phyloP scores from a whole-genome alignment of 768 basidiomycete genomes.

The Cystobasidium onofrii region DNA sequence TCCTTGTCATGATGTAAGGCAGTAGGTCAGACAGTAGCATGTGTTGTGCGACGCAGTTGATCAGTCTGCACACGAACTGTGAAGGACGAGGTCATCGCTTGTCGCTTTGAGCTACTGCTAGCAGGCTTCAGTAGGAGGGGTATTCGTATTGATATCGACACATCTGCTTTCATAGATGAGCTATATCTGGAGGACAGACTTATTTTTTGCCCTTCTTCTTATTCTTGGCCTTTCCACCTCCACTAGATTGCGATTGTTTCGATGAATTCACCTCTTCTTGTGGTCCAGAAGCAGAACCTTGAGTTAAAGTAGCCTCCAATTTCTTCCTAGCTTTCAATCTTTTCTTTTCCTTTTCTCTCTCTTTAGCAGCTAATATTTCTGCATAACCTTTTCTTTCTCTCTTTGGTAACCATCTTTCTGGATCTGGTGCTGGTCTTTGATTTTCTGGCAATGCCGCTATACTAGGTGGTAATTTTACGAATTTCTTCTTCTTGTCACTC shows the following conservation, averaged over 20 bases:
- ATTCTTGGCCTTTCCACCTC: conserved; percentile 12
- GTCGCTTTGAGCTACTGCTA: no score
- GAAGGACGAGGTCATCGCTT: no score
- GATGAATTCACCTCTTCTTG: not conserved
- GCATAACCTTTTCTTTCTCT: conserved; percentile 36
- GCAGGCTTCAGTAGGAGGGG: no score
- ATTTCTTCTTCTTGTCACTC: not conserved
- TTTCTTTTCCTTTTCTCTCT: conserved; percentile 44
- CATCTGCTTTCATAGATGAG: not conserved
- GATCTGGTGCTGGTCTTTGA: conserved; percentile 22
- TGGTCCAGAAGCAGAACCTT: not conserved
- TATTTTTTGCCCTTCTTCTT: conserved; percentile 26
- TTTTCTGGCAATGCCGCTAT: conserved; percentile 22
- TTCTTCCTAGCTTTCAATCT: conserved; percentile 25
- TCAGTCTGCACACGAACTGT: no score
- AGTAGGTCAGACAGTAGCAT: no score
- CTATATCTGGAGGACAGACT: not conserved
- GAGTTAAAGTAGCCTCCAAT: conserved; percentile 22
- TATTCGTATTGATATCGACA: no score
- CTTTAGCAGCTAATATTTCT: conserved; percentile 35
- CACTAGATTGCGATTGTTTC: conserved; percentile 1
- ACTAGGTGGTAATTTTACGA: conserved; percentile 19
- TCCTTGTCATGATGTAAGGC: no score
- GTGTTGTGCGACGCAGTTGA: no score
- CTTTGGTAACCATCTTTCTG: conserved; percentile 41